Evolutionary conservation across 805 yeast species (phyloP).

Genomic region (Candida pseudoglaebosa): DNA sequence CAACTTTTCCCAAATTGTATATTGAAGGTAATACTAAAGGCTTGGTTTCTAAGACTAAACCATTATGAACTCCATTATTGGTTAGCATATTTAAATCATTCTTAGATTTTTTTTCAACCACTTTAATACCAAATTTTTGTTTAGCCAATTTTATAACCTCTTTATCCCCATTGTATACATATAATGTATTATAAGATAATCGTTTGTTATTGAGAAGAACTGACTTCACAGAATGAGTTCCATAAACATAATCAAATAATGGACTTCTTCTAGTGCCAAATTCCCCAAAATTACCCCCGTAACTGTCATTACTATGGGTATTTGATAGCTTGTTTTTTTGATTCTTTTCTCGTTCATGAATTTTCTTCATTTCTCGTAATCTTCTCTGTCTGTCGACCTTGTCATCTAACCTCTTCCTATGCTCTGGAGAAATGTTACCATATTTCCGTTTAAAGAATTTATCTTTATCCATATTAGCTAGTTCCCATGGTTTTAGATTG

Average conservation of each 20-base stretch:
- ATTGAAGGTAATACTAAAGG: constrained; percentile 39
- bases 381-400: constrained; percentile 30
- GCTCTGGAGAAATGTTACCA: constrained; percentile 23
- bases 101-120: constrained; percentile 34
- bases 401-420: constrained; percentile 22
- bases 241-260: constrained; percentile 65
- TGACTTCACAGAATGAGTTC: constrained; percentile 70
- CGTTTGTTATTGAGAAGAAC: constrained; percentile 60
- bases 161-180: constrained; percentile 39
- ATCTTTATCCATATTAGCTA: constrained; percentile 32
- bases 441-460: constrained; percentile 37
- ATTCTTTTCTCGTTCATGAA: constrained; percentile 14
- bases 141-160: constrained; percentile 48
- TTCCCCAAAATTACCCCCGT: constrained; percentile 3
- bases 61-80: constrained; percentile 74
- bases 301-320: constrained; percentile 1
- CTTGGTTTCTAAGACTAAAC: constrained; percentile 66
- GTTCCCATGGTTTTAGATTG: constrained; percentile 33
- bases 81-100: constrained; percentile 59
- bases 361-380: constrained; percentile 21
- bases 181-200: constrained; percentile 47
- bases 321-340: background rate
- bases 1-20: constrained; percentile 23
- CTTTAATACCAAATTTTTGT: constrained; percentile 31
- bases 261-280: constrained; percentile 31